Base-by-base conservation (phyloP, 2,329 filamentous ascomycete species). In the Aspergillus neotritici region DNA sequence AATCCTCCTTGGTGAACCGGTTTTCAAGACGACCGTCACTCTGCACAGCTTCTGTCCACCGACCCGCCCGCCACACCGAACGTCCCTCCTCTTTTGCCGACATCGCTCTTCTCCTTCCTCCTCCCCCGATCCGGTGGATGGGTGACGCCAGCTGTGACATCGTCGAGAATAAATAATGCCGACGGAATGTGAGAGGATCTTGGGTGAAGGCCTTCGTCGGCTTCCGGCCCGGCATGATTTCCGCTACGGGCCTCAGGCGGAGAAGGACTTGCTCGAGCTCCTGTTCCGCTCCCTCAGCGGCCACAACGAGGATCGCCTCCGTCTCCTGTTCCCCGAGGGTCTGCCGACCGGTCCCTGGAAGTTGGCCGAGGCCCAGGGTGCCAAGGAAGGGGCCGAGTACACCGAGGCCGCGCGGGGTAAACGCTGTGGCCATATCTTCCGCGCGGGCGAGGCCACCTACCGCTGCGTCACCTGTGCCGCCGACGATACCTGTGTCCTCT, bases 351-450 rank as follows among this genome's bases (percentile, higher is more conserved):
- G 74, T 31, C 70, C 73, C 34, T 84, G 90, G 77, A 93, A 86
- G 66, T 74, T 98, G 31, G 80, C 85, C 48, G 83, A 87, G 56
- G 90, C 90, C 12, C 94, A 98, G 63, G 91, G 90, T 13, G 87
- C 87, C n/a, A 77, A 88, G 45, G 89, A 95, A 60, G 91, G 93
- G 9, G 88, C 91, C 28, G 94, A 98, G 65, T 98, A 97, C 63
- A 93, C 88, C 14, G 86, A 91, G 54, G 85, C 86, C 5, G 93
- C 93, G 11, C 82, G 88, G 54, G 93, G 94, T 43, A 94, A 94
- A 67, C 84, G 89, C 36, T 98, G 93, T 64, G 94, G 93, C 4
- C 94, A 98, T 71, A 97, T 98, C 50, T 95, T 98, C 76, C 91
- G 91, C 68, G 78, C 80, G 11, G 93, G 91, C 39, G 93, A 98